Conservation (phyloP, 176 grass and related monocot genomes). For the Triticum monococcum region DNA sequence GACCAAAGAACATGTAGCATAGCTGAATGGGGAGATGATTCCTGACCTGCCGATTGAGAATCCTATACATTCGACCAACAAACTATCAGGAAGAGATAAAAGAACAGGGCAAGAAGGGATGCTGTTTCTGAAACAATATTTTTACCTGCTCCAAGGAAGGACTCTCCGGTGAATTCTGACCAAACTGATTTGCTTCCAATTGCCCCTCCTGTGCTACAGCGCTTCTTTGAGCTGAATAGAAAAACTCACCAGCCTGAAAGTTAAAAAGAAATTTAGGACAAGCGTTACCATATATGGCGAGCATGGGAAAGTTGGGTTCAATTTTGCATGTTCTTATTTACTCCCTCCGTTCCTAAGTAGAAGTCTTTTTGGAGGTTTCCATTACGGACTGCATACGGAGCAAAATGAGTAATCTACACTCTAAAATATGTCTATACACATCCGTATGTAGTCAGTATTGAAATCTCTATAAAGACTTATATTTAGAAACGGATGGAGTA, state of each 20-base stretch:
- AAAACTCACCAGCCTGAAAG: conserved; percentile 79
- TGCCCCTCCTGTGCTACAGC: conserved; percentile 78
- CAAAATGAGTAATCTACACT: too few species aligned
- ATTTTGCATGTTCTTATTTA: neutral
- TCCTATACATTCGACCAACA: conserved; percentile 37
- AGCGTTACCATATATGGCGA: neutral
- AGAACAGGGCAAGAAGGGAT: neutral
- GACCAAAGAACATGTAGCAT: too few species aligned
- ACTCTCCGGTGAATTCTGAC: conserved; percentile 63
- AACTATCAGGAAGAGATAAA: conserved; percentile 9
- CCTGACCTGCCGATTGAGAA: too few species aligned
- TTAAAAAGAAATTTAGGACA: conserved; percentile 28
- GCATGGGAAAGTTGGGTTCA: neutral
- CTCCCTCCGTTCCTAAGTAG: too few species aligned
- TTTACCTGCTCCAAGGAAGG: conserved; percentile 78
- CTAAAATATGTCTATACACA: too few species aligned
- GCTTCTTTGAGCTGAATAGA: conserved; percentile 70
- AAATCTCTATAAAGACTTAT: too few species aligned
- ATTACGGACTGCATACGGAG: too few species aligned
- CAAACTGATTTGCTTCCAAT: conserved; percentile 58
- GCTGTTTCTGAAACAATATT: conserved; percentile 8
- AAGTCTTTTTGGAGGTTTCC: too few species aligned
- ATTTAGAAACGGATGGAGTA: too few species aligned
- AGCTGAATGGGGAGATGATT: too few species aligned
- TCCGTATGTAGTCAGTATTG: too few species aligned